These are phyloP conservation scores for Acanthamoeba royreba DNA, from an alignment of 208 protist species.

Conservation along the genomic window DNA sequence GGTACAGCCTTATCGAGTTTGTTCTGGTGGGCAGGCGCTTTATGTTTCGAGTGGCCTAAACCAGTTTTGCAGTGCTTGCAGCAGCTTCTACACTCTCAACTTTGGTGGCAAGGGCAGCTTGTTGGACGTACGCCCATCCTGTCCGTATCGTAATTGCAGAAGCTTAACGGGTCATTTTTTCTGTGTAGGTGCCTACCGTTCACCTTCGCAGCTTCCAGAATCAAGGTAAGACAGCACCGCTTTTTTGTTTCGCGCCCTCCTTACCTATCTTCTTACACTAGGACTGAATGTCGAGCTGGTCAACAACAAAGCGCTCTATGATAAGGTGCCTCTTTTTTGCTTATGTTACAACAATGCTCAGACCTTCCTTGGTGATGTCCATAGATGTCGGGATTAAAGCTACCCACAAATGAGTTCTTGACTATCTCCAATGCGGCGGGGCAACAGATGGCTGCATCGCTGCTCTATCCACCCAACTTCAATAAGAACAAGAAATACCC, in stretches of 20 bases:
- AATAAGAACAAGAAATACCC: background rate
- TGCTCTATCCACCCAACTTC: background rate
- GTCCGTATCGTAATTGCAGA: too few relatives aligned
- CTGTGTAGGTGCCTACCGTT: background rate
- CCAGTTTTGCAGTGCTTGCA: background rate
- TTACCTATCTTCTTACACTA: too few relatives aligned
- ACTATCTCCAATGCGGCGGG: background rate
- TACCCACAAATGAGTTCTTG: background rate
- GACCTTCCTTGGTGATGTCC: too few relatives aligned
- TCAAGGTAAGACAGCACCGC: background rate
- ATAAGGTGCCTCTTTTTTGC: too few relatives aligned
- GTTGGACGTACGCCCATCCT: background rate
- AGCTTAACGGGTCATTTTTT: too few relatives aligned
- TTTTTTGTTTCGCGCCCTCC: too few relatives aligned
- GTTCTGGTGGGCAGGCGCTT: too few relatives aligned
- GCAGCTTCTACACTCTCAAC: background rate
- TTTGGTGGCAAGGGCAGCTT: conserved; percentile 3
- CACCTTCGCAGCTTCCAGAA: background rate
- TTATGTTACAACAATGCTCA: too few relatives aligned
- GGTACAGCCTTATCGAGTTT: background rate
- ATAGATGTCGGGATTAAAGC: background rate
- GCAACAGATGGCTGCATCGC: background rate
- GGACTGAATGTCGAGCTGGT: too few relatives aligned
- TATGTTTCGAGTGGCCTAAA: background rate
- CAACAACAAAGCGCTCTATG: too few relatives aligned